Base-by-base conservation (phyloP, 2,329 filamentous ascomycete genomes). In the Fusarium sp. region DNA sequence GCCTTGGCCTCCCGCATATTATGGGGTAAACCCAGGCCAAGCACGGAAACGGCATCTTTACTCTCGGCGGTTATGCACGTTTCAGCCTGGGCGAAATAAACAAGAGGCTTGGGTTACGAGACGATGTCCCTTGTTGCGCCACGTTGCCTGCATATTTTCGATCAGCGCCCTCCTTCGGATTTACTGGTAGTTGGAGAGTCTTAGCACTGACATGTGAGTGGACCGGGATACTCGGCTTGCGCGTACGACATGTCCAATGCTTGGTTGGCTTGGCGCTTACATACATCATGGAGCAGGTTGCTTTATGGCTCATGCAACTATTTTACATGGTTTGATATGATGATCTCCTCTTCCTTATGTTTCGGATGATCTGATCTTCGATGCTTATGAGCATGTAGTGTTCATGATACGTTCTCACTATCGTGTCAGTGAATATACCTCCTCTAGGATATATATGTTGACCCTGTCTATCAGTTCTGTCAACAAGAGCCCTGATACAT, bases 201-300 rank as follows among this genome's bases (percentile, higher is more conserved):
- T 68, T n/a, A 38, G 66, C 65, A 48, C 64, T 68, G 26, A 26
- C 36, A 51, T 54, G 60, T 68, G 59, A 68, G 52, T 68, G 56
- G 66, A 39, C 38, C 47, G 12, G 38, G 22, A 39, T n/a, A 34
- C 24, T 20, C 41, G 30, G 56, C 32, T 68, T 68, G 66, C 64
- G 47, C 48, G 55, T 68, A 62, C 47, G 59, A 50, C 12, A 54
- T 45, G 22, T 55, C 64, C n/a, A 44, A 34, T 68, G 55, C 64
- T 38, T 50, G 42, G 64, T 34, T 18, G 28, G 4, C 66, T 68
- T 62, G 64, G 66, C 66, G 22, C 26, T 17, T 66, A 11, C n/a
- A 38, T 28, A 34, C 32, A 34, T 28, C 12, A 11, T 7, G 18
- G 5, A 22, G n/a, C 13, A 28, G 3, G 11, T 28, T 28, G 51